Evolutionary conservation across 2,329 filamentous ascomycete species (phyloP).

Genomic region (Achaetomium macrosporum): DNA sequence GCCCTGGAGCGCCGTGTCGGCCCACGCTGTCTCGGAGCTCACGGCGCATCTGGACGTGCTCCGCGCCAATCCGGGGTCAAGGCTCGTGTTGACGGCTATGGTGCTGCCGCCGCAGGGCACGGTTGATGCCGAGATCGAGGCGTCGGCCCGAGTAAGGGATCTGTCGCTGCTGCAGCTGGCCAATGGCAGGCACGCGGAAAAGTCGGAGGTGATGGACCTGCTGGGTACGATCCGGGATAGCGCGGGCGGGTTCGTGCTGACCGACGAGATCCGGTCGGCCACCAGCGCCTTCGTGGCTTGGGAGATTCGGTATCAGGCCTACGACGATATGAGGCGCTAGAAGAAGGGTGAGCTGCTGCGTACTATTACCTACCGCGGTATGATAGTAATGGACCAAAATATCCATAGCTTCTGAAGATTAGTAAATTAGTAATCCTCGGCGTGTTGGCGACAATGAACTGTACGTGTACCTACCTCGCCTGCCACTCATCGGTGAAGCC

Average conservation of each 20-base stretch:
- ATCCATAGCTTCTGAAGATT: too few species aligned
- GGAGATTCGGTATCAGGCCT: neutral
- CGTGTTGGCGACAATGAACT: too few species aligned
- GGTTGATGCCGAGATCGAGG: neutral
- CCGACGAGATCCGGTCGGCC: neutral
- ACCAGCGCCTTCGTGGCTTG: neutral
- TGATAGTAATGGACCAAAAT: too few species aligned
- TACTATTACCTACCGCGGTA: too few species aligned
- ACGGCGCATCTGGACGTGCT: neutral
- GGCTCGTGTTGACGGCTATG: neutral
- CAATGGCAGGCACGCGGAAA: neutral
- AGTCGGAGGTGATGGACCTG: neutral
- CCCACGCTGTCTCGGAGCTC: neutral
- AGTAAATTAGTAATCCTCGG: too few species aligned
- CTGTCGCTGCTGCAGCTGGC: slow-evolving; percentile 1
- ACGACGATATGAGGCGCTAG: neutral
- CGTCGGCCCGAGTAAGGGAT: neutral
- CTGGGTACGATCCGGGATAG: neutral
- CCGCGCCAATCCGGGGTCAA: neutral
- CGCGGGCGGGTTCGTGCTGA: neutral
- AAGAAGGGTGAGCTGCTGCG: too few species aligned
- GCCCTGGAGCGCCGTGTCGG: neutral
- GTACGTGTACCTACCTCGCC: too few species aligned
- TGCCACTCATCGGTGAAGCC: too few species aligned
- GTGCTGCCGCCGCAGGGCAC: neutral